Evolutionary conservation across 2,329 filamentous ascomycete genomes (phyloP), one percentile per base, ranked within the genome.

Genomic region (Neurospora crassa): DNA sequence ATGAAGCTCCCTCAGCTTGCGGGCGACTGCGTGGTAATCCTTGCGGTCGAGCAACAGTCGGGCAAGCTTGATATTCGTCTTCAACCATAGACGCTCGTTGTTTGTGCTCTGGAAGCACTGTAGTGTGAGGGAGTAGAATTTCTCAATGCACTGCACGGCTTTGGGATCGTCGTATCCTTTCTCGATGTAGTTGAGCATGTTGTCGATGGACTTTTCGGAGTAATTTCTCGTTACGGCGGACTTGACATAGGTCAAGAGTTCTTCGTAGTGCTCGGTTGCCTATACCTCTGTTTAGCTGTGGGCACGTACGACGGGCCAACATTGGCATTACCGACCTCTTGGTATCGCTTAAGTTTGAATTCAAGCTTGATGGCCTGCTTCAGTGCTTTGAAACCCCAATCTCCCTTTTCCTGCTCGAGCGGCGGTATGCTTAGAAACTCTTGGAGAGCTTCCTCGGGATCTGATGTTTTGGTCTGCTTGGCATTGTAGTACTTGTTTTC

Each of bases 401-500:
- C 95, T 73, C 93, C 93, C 83, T 98, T 99, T 80, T 97, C 93
- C 70, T 90, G 83, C 81, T 99, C 95, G 67, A 97, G 81, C 16
- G 88, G 85, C 5, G 93, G 94, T 74, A 99, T 91, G 41, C 89
- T 92, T n/a, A 98, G 84, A 78, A 99, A 99, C 80, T 98, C 95
- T 43, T 90, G 89, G 71, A 99, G 92, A 1, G 96, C 96, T 76
- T 93, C 93, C 78, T 96, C 89, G 0, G 95, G 94, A 71, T 94
- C 93, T 74, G 91, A 90, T 63, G 86, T 85, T 84, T 98, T 99
- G 79, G 97, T 90, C 83, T 98, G 95, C 83, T 99, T 99, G 63
- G 96, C 96, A 82, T 97, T 98, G 87, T 98, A 99, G 85, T 99
- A 99, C 83, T 97, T 97, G 85, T 99, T 99, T 81, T 99, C 96